Conservation (phyloP, 2,329 filamentous ascomycete species). For the Beauveria sp. region DNA sequence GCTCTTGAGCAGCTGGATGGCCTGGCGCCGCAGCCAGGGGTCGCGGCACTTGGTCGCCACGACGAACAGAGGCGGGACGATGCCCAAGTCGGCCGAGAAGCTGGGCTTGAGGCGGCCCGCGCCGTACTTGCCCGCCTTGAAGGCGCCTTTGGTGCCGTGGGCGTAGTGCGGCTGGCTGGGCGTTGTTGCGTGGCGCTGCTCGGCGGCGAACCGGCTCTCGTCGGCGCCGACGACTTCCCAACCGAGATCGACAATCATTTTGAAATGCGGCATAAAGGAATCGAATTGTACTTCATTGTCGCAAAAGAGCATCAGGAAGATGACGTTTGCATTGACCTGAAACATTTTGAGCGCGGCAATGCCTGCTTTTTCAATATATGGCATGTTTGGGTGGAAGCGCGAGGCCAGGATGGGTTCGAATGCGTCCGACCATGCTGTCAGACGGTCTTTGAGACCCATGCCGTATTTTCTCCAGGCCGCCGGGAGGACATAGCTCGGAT, state of each 20-base stretch:
- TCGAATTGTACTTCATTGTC: constrained; percentile 53
- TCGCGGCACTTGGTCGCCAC: constrained; percentile 61
- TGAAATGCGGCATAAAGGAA: constrained; percentile 42
- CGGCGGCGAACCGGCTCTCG: constrained; percentile 41
- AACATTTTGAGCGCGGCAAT: constrained; percentile 57
- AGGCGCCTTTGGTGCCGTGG: constrained; percentile 23
- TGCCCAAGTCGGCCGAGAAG: constrained; percentile 57
- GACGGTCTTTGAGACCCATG: constrained; percentile 37
- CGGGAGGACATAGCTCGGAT: constrained; percentile 46
- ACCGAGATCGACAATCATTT: constrained; percentile 48
- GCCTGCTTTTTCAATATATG: constrained; percentile 48
- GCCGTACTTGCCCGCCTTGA: constrained; percentile 33
- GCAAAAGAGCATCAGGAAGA: constrained; percentile 54
- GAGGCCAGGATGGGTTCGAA: constrained; percentile 48
- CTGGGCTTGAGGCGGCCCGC: constrained; percentile 49
- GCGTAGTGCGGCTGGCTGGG: neutral
- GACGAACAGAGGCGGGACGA: constrained; percentile 57
- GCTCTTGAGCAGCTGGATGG: constrained; percentile 52
- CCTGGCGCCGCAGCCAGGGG: constrained; percentile 46
- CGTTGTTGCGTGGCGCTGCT: constrained; percentile 26
- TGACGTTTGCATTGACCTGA: constrained; percentile 48
- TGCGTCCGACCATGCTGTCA: constrained; percentile 47
- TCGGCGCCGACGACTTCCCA: constrained; percentile 52
- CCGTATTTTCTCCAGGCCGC: constrained; percentile 40
- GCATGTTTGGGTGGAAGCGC: constrained; percentile 40